Evolutionary conservation across 768 basidiomycete genomes (phyloP), one percentile per base, ranked within the genome.

Genomic region (Sporobolomyces roseus): DNA sequence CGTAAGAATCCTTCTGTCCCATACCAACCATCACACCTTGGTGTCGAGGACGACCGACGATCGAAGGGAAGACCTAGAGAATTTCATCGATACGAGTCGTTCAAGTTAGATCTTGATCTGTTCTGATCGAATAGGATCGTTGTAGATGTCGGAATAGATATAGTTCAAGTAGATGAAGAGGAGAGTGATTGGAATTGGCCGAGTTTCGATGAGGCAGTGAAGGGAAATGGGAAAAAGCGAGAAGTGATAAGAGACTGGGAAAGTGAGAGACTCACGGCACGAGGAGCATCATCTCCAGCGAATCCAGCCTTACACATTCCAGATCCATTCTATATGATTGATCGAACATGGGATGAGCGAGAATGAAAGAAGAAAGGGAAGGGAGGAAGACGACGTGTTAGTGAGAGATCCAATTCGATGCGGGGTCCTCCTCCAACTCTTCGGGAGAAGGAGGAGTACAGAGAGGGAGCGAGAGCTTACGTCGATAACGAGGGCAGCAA

Each of bases 251-350:
- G 63, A 23, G 68, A 55, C 32, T 49, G 29, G 36, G n/a, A 29
- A 21, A 41, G 25, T 64, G 51, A 23, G 27, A 21, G 33, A 85
- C 91, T 75, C 81, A 96, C 94, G 79, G 90, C 87, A 80, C 93
- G 87, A 74, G 87, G 88, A 72, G 87, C 88, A 82, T 96, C 90
- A 79, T 94, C 88, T 79, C 88, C 93, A 84, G 78, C 74, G 79
- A 79, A 78, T 75, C 96, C 94, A 86, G 94, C 94, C 84, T 98
- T 98, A 88, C 93, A 97, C 93, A 97, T 98, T 82, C 93, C 94
- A 78, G 93, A 97, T 78, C 91, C 91, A 80, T 90, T 90, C 81
- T 91, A 35, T 41, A 1, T 16, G 23, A 65, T 29, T 23, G 55
- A 23, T n/a, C 36, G 35, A 30, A 17, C 33, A 13, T 49, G 51